These are phyloP conservation scores for Glycine latifolia DNA, from an alignment of 306 rosid species.

Conservation along the genomic window DNA sequence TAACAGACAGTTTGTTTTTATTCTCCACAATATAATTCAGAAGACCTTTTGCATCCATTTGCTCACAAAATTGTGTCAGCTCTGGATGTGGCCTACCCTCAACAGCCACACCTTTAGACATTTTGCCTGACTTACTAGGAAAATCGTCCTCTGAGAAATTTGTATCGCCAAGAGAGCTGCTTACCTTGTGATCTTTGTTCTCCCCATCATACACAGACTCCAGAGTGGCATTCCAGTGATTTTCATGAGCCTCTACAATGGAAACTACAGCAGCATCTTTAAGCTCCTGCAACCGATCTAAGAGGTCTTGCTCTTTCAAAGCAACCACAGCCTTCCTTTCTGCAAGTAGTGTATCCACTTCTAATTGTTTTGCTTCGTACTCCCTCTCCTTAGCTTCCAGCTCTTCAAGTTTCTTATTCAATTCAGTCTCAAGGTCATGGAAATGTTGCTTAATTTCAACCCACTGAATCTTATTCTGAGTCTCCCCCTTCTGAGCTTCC, in stretches of 20 bases:
- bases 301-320: slow-evolving; percentile 74
- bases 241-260: slow-evolving; percentile 64
- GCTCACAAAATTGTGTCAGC: slow-evolving; percentile 65
- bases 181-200: slow-evolving; percentile 72
- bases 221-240: slow-evolving; percentile 54
- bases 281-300: slow-evolving; percentile 80
- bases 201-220: slow-evolving; percentile 58
- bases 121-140: slow-evolving; percentile 65
- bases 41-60: slow-evolving; percentile 80
- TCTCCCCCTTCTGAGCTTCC: slow-evolving; percentile 58
- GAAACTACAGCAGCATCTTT: slow-evolving; percentile 76
- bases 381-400: slow-evolving; percentile 69
- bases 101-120: slow-evolving; percentile 63
- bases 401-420: slow-evolving; percentile 65
- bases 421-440: slow-evolving; percentile 53
- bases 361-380: slow-evolving; percentile 60
- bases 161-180: slow-evolving; percentile 68
- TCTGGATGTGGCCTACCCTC: slow-evolving; percentile 71
- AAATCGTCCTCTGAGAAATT: slow-evolving; percentile 63
- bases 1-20: slow-evolving; percentile 54
- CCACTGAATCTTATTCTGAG: slow-evolving; percentile 69
- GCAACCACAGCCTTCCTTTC: slow-evolving; percentile 69
- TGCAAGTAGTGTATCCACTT: slow-evolving; percentile 50
- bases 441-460: slow-evolving; percentile 75
- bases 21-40: slow-evolving; percentile 67